Percentiles rank a stretch among this genome's conserved stretches.
These are phyloP conservation scores for Aureobasidium sp. DNA, from an alignment of 2,329 filamentous ascomycete genomes.

Conservation along the genomic window DNA sequence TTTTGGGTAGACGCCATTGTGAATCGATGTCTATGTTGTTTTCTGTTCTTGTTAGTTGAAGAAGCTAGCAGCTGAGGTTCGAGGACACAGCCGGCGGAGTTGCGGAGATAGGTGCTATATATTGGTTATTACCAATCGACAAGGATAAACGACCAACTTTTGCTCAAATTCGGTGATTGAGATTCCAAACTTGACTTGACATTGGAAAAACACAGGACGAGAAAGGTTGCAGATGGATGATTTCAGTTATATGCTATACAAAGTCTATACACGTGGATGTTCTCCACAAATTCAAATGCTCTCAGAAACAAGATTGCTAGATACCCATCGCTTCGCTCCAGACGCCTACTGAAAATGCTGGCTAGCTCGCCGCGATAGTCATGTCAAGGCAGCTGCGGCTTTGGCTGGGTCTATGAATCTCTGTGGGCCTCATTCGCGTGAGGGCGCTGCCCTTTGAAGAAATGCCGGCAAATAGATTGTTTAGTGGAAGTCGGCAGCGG, in stretches of 20 bases:
- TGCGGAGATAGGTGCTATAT: no score
- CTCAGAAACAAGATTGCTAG: conserved; percentile 4
- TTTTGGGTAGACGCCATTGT: conserved; percentile 24
- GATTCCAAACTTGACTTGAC: no score
- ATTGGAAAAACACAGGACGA: no score
- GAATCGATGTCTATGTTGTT: background rate
- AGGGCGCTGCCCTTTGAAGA: background rate
- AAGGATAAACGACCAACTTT: no score
- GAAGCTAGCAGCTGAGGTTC: no score
- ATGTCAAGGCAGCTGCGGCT: background rate
- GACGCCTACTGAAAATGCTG: conserved; percentile 14
- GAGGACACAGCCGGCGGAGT: no score
- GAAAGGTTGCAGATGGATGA: background rate
- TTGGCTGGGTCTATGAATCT: background rate
- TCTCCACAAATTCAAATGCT: conserved; percentile 7
- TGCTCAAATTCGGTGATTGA: no score
- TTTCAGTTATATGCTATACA: conserved; percentile 3
- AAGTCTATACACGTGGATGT: conserved; percentile 9
- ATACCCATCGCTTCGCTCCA: conserved; percentile 6
- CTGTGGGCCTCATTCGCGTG: background rate
- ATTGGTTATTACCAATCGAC: no score
- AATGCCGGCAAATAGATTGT: background rate
- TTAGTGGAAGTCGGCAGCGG: conserved; percentile 64
- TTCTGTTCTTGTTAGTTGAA: no score
- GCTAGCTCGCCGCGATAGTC: background rate